Conservation (phyloP, 176 grass and related monocot species). For the Cymbopogon citratus region DNA sequence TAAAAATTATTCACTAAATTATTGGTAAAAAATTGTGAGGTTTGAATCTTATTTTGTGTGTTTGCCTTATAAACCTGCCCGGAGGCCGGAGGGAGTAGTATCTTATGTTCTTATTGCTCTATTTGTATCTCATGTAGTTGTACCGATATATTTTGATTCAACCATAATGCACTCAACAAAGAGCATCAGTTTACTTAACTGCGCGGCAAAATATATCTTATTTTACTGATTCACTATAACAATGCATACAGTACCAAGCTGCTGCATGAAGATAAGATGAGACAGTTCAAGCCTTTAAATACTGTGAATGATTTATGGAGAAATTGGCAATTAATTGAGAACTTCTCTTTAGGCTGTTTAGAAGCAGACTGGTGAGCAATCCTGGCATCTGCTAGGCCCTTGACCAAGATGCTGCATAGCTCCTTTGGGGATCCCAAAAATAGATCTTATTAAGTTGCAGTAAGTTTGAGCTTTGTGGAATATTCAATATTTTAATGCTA, state of each 20-base stretch:
- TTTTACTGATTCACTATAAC: neutral
- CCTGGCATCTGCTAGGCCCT: neutral
- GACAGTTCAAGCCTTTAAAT: neutral
- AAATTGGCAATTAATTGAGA: neutral
- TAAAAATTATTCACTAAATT: too few species aligned
- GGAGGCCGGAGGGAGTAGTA: too few species aligned
- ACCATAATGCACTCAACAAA: neutral
- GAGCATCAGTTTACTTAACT: neutral
- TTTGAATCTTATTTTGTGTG: too few species aligned
- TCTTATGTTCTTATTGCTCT: neutral
- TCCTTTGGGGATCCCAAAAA: neutral
- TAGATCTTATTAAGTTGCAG: neutral
- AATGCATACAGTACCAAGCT: neutral
- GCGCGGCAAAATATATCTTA: neutral
- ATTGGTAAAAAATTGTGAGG: too few species aligned
- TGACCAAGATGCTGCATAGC: neutral
- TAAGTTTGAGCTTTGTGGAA: neutral
- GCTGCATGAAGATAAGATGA: neutral
- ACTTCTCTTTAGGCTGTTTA: slow-evolving; percentile 9
- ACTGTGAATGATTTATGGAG: neutral
- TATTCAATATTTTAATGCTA: neutral
- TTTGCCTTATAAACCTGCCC: too few species aligned
- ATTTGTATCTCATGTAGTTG: neutral
- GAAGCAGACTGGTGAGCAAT: neutral
- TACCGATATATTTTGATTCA: neutral